Evolutionary conservation across 192 early-diverging fungal species (phyloP).

Genomic region (Coemansia sp.): DNA sequence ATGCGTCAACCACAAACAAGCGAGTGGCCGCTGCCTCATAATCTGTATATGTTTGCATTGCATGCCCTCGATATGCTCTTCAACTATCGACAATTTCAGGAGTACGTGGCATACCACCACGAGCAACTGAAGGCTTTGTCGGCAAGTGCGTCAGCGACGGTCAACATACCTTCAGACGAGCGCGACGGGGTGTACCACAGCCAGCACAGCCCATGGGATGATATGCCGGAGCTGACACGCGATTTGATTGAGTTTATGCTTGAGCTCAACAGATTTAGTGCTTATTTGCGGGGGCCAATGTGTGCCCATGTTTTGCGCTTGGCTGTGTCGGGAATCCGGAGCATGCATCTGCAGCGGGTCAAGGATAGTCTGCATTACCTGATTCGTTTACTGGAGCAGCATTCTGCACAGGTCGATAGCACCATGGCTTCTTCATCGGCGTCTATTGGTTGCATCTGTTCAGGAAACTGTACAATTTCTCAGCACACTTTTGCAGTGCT

Average conservation of each 20-base stretch:
- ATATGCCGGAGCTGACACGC: constrained; percentile 23
- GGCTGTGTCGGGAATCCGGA: constrained; percentile 34
- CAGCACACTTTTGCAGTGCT: constrained; percentile 18
- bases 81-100: constrained; percentile 45
- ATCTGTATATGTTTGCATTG: constrained; percentile 17
- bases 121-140: constrained; percentile 41
- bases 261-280: constrained; percentile 9
- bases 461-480: constrained; percentile 14
- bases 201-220: constrained; percentile 50
- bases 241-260: constrained; percentile 30
- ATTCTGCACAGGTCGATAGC: constrained; percentile 12
- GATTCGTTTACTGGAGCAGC: constrained; percentile 27
- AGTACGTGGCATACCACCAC: constrained; percentile 43
- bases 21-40: constrained; percentile 18
- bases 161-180: constrained; percentile 3
- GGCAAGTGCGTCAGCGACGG: neutral
- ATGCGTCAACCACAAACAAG: neutral
- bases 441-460: neutral
- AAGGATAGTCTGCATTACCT: constrained; percentile 29
- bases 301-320: constrained; percentile 31
- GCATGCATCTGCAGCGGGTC: constrained; percentile 31
- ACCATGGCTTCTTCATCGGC: neutral
- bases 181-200: constrained; percentile 27
- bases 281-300: constrained; percentile 10
- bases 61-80: constrained; percentile 37